Evolutionary conservation across 2,329 filamentous ascomycete genomes (phyloP).

Genomic region (Penicillium sp.): DNA sequence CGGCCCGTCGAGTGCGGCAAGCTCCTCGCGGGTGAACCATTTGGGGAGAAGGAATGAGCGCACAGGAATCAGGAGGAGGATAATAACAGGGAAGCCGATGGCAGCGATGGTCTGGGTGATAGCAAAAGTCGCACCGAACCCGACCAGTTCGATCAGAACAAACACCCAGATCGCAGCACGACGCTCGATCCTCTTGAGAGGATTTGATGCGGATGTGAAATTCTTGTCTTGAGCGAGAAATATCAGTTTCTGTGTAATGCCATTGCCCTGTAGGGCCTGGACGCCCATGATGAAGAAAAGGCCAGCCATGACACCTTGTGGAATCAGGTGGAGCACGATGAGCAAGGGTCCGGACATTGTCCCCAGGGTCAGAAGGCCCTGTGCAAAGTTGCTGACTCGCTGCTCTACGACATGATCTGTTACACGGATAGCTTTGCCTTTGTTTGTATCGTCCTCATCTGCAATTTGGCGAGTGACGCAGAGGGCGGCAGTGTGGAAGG

Average conservation of each 20-base stretch:
- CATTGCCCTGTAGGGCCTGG: slow-evolving; percentile 73
- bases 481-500: slow-evolving; percentile 76
- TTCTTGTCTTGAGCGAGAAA: slow-evolving; percentile 65
- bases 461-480: slow-evolving; percentile 64
- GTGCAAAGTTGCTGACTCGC: slow-evolving; percentile 72
- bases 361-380: slow-evolving; percentile 73
- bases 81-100: slow-evolving; percentile 75
- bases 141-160: slow-evolving; percentile 65
- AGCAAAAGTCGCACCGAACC: slow-evolving; percentile 75
- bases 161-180: slow-evolving; percentile 69
- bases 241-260: slow-evolving; percentile 71
- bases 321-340: slow-evolving; percentile 71
- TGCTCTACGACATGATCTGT: slow-evolving; percentile 66
- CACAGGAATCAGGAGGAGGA: slow-evolving; percentile 66
- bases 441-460: slow-evolving; percentile 57
- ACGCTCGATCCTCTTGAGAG: slow-evolving; percentile 62
- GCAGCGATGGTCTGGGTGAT: slow-evolving; percentile 81
- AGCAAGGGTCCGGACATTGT: slow-evolving; percentile 77
- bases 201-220: slow-evolving; percentile 59
- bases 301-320: slow-evolving; percentile 74
- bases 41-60: slow-evolving; percentile 63
- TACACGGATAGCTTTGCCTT: slow-evolving; percentile 61
- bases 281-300: slow-evolving; percentile 84
- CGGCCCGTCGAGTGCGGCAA: slow-evolving; percentile 65
- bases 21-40: slow-evolving; percentile 60